Conservation (phyloP, 768 basidiomycete species). For the Collybiopsis luxurians region DNA sequence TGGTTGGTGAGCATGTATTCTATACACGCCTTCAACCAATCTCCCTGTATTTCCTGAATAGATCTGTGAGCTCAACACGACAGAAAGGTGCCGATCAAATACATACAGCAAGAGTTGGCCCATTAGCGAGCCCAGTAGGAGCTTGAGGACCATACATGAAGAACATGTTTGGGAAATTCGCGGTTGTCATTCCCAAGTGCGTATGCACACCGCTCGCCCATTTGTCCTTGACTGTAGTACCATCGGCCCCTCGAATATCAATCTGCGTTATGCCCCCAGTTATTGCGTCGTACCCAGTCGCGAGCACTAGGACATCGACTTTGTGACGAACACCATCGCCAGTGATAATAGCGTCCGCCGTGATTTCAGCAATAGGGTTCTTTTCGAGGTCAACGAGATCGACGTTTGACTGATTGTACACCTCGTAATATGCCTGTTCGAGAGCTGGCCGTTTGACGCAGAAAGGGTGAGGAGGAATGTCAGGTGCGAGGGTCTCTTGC, state of each 20-base stretch:
- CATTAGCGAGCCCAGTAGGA: constrained; percentile 23
- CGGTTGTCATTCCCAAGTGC: constrained; percentile 19
- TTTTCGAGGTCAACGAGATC: constrained; percentile 18
- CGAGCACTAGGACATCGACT: constrained; percentile 20
- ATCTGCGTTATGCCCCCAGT: constrained; percentile 21
- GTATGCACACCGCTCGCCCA: constrained; percentile 20
- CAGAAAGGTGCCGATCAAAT: background rate
- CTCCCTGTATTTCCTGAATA: constrained; percentile 15
- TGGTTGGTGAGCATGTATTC: constrained; percentile 6
- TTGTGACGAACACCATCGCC: constrained; percentile 17
- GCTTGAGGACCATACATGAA: constrained; percentile 23
- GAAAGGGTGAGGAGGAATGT: constrained; percentile 19
- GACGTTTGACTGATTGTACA: constrained; percentile 21
- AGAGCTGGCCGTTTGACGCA: constrained; percentile 19
- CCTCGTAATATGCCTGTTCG: constrained; percentile 17
- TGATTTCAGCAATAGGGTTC: constrained; percentile 19
- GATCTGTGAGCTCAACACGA: background rate
- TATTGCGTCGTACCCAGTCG: constrained; percentile 23
- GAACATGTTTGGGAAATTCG: constrained; percentile 25
- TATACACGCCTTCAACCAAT: constrained; percentile 14
- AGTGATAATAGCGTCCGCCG: constrained; percentile 17
- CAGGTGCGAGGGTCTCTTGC: constrained; percentile 22
- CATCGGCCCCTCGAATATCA: constrained; percentile 18
- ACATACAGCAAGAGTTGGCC: constrained; percentile 23
- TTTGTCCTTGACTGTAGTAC: constrained; percentile 16